Evolutionary conservation across 495 filamentous ascomycete genomes (phyloP), one percentile per base, ranked within the genome.

Genomic region (Neurospora sp.): DNA sequence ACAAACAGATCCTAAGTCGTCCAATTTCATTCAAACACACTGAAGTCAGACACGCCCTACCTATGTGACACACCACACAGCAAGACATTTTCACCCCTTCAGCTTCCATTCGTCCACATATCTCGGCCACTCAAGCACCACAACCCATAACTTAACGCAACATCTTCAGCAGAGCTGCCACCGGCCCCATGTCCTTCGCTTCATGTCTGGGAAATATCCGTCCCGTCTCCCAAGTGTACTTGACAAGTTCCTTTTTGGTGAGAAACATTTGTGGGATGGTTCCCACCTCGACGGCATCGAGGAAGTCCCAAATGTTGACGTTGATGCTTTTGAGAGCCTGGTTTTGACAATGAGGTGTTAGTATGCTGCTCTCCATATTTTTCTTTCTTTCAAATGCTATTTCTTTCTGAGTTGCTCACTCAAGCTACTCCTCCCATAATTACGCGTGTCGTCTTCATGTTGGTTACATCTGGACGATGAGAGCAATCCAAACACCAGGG

Each of bases 261-360:
- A 6, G 2, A 46, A 84, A 83, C 31, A 44, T 73, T 37, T 44
- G 40, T 5, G 70, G 72, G 0, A 5, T 20, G 4, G 11, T 35
- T 1, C 74, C 75, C 3, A 53, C 40, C 5, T 73, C 40, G 35
- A 82, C 68, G 8, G 76, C 78, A 0, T 78, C 73, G 38, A 84
- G 69, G 40, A 85, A 78, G 76, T 84, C 81, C 10, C 70, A 41
- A 68, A 85, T 83, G 70, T 83, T 83, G 48, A 85, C 74, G 73
- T 79, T 77, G 6, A 83, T 75, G 5, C n/a, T 46, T 14, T 65
- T 68, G 0, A 82, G 75, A 8, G 76, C 76, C 81, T 83, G 39
- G 39, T 40, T 12, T 12, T 4, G 4, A 12, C 12, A 22, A 4
- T 8, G n/a, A 38, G 35, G 39, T n/a, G 31, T 73, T 39, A 39